These are phyloP conservation scores for Ajuga chamaepitys DNA, from an alignment of 257 asterid genomes.

Conservation along the genomic window DNA sequence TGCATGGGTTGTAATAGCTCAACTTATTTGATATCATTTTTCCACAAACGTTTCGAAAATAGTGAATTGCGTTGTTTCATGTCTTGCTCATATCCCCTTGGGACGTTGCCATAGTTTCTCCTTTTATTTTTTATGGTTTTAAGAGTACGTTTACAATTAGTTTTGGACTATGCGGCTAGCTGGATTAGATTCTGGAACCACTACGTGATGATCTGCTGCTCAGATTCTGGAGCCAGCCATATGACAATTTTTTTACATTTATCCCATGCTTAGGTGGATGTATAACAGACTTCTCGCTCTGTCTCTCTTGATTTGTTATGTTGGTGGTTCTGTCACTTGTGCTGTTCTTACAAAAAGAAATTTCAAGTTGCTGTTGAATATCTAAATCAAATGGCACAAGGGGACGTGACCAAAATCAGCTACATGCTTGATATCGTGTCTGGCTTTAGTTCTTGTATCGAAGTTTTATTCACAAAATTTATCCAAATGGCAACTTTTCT, in stretches of 20 bases:
- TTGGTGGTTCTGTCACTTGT: too few species aligned
- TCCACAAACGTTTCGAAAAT: background rate
- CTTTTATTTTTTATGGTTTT: too few species aligned
- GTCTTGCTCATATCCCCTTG: background rate
- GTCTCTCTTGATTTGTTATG: too few species aligned
- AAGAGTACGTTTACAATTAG: too few species aligned
- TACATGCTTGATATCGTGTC: too few species aligned
- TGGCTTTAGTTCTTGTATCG: too few species aligned
- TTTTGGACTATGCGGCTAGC: slow-evolving; percentile 1
- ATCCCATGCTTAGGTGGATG: background rate
- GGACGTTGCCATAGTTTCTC: background rate
- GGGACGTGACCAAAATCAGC: too few species aligned
- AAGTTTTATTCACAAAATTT: too few species aligned
- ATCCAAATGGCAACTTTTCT: background rate
- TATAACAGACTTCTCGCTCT: background rate
- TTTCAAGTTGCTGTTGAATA: too few species aligned
- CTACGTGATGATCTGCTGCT: background rate
- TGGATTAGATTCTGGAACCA: background rate
- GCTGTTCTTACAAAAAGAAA: too few species aligned
- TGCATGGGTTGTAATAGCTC: background rate
- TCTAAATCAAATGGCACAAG: too few species aligned
- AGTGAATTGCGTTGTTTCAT: background rate
- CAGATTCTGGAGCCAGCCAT: background rate
- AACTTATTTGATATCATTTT: background rate
- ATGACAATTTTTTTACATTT: background rate